Percentiles rank a stretch among this genome's conserved stretches.
Conservation (phyloP, 352 stramenopile species). For the Aphanomyces stellatus region DNA sequence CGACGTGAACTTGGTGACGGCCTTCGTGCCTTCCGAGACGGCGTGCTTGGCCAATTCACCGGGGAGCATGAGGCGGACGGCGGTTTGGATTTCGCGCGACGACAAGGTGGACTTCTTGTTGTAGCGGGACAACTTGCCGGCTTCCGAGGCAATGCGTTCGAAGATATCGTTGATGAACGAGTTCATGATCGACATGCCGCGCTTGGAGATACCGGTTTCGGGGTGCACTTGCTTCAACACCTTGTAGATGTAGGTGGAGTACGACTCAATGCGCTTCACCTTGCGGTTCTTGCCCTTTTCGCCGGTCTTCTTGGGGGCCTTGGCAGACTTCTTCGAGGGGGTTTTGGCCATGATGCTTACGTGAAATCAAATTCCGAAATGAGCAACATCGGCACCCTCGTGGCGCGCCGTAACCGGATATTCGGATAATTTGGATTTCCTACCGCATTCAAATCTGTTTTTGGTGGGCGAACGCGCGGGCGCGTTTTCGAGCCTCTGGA, state of each 20-base stretch:
- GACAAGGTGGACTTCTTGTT: conserved; percentile 98
- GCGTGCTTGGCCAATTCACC: conserved; percentile 97
- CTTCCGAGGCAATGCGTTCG: conserved; percentile 95
- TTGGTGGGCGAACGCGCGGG: not conserved
- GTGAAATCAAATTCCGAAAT: conserved; percentile 20
- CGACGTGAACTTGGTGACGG: conserved; percentile 88
- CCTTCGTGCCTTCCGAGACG: conserved; percentile 96
- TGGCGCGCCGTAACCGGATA: not conserved
- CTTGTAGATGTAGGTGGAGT: conserved; percentile 92
- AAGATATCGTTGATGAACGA: conserved; percentile 99
- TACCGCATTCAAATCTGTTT: not conserved
- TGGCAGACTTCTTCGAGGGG: conserved; percentile 89
- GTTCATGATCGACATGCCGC: conserved; percentile 98
- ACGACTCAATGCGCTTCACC: conserved; percentile 77
- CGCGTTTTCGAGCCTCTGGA: not conserved
- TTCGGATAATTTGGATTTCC: not conserved
- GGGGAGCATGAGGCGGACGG: conserved; percentile 92
- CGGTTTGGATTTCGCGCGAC: conserved; percentile 96
- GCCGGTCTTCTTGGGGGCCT: conserved; percentile 54
- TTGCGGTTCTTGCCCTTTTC: conserved; percentile 80
- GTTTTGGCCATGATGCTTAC: conserved; percentile 89
- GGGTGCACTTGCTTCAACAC: conserved; percentile 93
- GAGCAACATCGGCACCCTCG: not conserved
- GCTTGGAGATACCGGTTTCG: conserved; percentile 96
- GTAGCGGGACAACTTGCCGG: conserved; percentile 93